These are phyloP conservation scores for Quambalaria eucalypti DNA, from an alignment of 1,284 basidiomycete genomes.

Conservation along the genomic window DNA sequence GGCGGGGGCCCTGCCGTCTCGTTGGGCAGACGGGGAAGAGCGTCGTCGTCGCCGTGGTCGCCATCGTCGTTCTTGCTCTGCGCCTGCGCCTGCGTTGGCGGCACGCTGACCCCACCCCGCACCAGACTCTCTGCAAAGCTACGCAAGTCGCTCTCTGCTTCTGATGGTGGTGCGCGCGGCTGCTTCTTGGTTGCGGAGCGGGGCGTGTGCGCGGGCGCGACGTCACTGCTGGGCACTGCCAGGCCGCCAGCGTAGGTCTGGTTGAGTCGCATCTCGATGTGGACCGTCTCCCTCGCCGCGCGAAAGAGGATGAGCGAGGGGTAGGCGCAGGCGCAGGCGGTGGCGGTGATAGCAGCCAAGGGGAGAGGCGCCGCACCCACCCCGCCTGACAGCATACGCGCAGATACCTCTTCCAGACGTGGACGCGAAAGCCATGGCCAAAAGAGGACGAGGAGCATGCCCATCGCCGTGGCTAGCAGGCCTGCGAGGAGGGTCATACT, in stretches of 20 bases:
- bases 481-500: slow-evolving; percentile 60
- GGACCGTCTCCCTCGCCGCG: slow-evolving; percentile 30
- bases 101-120: too few species aligned
- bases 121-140: background rate
- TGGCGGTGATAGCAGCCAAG: slow-evolving; percentile 45
- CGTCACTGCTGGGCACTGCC: background rate
- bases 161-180: background rate
- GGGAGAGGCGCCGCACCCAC: background rate
- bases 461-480: slow-evolving; percentile 52
- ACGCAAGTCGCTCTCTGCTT: slow-evolving; percentile 8
- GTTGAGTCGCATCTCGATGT: slow-evolving; percentile 35
- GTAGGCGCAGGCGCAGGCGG: slow-evolving; percentile 44
- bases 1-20: too few species aligned
- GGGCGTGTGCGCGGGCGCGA: background rate
- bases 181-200: background rate
- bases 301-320: slow-evolving; percentile 34
- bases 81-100: too few species aligned
- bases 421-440: slow-evolving; percentile 57
- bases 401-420: background rate
- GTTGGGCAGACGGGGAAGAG: too few species aligned
- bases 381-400: background rate
- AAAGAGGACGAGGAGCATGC: slow-evolving; percentile 64
- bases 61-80: background rate
- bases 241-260: background rate
- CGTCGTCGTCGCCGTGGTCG: background rate